Base-by-base conservation (phyloP, 305 asterid genomes). In the Plantago lanceolata region DNA sequence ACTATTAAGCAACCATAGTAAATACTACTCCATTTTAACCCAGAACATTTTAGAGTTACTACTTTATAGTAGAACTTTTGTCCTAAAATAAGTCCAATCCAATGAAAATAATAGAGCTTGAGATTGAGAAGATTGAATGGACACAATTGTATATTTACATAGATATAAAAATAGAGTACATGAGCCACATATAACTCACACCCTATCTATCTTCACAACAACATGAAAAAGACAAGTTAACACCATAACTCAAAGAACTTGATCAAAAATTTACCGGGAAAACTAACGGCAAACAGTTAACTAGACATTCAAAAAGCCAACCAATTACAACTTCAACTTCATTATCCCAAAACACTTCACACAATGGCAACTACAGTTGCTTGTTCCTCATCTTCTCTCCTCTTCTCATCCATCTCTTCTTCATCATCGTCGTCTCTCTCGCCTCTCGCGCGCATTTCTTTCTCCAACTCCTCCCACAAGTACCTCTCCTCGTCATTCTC, bases 331-430 rank as follows among this genome's bases (percentile, higher is more conserved):
- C 28, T 24, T 62, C 48, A 56, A n/a, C n/a, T 54, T 56, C 63
- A 50, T 65, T 68, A 65, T 75, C 74, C 52, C 57, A 69, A 19
- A 68, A 64, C 59, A 50, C 71, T 68, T 67, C 56, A 52, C 76
- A 66, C 79, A 76, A 90, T 90, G 97, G 95, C 96, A 59, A 65
- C 93, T 73, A 77, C 95, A 53, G 40, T 52, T 71, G 71, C 84
- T 71, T 65, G 87, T 19, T 73, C 86, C 53, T 75, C 84, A 48
- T 72, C 93, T 54, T 71, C 84, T 48, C 82, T 80, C 68, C 68
- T 74, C 78, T 68, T 70, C 79, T 68, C 81, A 57, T 69, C 85
- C 44, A 60, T 37, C 31, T 19, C 88, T 21, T 64, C 68, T 20
- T 65, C 82, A 28, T 75, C 87, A 6, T 29, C 77, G 8, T 58